These are phyloP conservation scores for Penicillium sp. DNA, from an alignment of 2,329 filamentous ascomycete species.

Conservation along the genomic window DNA sequence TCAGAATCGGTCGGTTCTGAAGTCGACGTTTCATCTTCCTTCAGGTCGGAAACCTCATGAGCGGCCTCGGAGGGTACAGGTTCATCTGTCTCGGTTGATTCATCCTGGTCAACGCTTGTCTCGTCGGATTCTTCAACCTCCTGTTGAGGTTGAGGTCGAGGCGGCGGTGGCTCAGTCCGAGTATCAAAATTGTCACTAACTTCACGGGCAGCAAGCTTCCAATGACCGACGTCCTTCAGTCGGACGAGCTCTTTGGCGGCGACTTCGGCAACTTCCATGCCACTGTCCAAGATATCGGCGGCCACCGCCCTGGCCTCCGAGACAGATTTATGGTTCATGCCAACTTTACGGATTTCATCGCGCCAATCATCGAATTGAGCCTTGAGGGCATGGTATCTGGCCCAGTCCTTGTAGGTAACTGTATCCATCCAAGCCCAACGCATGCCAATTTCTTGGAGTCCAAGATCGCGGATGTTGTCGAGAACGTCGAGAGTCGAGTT, in stretches of 20 bases:
- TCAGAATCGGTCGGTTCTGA: too few relatives aligned
- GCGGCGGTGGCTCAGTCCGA: slow-evolving; percentile 43
- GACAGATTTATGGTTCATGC: slow-evolving; percentile 66
- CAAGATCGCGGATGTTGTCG: slow-evolving; percentile 73
- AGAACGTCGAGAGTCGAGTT: slow-evolving; percentile 76
- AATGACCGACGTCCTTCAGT: slow-evolving; percentile 75
- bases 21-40: too few relatives aligned
- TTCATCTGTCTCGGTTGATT: slow-evolving; percentile 48
- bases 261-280: slow-evolving; percentile 71
- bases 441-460: slow-evolving; percentile 87
- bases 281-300: slow-evolving; percentile 66
- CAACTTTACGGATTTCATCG: slow-evolving; percentile 69
- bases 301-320: slow-evolving; percentile 61
- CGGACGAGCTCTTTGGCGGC: slow-evolving; percentile 73
- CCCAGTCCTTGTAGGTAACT: slow-evolving; percentile 95
- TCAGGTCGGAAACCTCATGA: too few relatives aligned
- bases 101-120: slow-evolving; percentile 49
- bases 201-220: slow-evolving; percentile 75
- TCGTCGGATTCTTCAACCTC: slow-evolving; percentile 12
- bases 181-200: slow-evolving; percentile 71
- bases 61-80: too few relatives aligned
- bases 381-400: slow-evolving; percentile 85
- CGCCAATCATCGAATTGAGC: slow-evolving; percentile 79
- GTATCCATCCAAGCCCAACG: slow-evolving; percentile 92
- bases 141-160: slow-evolving; percentile 23